Conservation (phyloP, 148 eudicot genomes). For the Rhododendron simsii region DNA sequence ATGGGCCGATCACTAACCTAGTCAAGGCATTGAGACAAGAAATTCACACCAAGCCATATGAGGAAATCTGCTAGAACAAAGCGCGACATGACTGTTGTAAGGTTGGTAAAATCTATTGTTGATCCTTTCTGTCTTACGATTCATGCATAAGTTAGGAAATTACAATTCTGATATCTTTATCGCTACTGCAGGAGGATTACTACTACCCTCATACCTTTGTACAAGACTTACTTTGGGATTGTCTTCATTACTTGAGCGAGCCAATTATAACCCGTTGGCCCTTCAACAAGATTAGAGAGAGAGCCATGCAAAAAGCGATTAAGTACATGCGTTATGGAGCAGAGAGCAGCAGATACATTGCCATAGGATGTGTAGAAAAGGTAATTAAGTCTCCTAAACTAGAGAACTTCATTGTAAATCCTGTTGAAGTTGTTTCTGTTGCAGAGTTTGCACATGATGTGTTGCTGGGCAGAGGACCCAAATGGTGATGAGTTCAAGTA, state of each 20-base stretch:
- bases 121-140: no score
- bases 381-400: neutral
- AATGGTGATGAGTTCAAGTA: conserved; percentile 41
- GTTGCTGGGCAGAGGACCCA: conserved; percentile 48
- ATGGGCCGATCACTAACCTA: no score
- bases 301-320: conserved; percentile 22
- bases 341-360: conserved; percentile 30
- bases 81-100: no score
- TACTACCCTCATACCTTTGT: conserved; percentile 27
- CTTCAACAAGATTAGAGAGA: conserved; percentile 29
- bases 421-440: neutral
- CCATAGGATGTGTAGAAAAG: conserved; percentile 38
- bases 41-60: no score
- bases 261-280: conserved; percentile 32
- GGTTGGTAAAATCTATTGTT: no score
- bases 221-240: conserved; percentile 38
- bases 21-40: no score
- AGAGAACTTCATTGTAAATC: neutral
- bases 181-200: conserved; percentile 24
- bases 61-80: no score
- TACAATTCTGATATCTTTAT: no score
- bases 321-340: conserved; percentile 34
- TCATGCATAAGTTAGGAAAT: no score
- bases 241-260: conserved; percentile 27
- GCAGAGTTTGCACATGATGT: conserved; percentile 56